Percentiles rank a stretch among this genome's conserved stretches.
phyloP scores from a whole-genome alignment of 2,329 filamentous ascomycete genomes.

The Pyrenochaeta sp. region DNA sequence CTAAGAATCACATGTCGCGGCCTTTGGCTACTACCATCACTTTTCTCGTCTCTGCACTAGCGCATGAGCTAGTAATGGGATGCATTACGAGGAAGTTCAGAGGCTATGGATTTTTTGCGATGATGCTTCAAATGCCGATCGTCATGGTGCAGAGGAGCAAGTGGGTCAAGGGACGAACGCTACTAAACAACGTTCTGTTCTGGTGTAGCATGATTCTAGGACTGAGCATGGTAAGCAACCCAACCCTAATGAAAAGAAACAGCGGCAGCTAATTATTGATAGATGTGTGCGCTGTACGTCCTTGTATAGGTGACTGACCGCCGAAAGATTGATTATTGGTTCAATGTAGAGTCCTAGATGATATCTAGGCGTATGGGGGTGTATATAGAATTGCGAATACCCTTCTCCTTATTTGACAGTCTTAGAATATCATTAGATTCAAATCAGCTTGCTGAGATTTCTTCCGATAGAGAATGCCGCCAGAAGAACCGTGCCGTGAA shows the following conservation, averaged over 20 bases:
- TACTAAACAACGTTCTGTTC: constrained; percentile 80
- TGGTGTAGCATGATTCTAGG: constrained; percentile 93
- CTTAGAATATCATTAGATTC: background rate
- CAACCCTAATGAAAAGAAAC: constrained; percentile 15
- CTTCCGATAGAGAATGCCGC: too few relatives aligned
- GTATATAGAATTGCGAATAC: constrained; percentile 24
- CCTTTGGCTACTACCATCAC: constrained; percentile 85
- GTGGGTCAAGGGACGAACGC: constrained; percentile 76
- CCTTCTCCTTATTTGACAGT: constrained; percentile 15
- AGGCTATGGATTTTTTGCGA: constrained; percentile 90
- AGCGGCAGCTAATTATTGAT: constrained; percentile 17
- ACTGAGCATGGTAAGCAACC: constrained; percentile 74
- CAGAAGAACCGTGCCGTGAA: background rate
- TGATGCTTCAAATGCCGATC: constrained; percentile 97
- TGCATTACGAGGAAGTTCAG: constrained; percentile 97
- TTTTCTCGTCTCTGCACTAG: constrained; percentile 87
- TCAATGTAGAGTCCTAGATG: too few relatives aligned
- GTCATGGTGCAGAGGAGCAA: constrained; percentile 87
- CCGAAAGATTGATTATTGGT: background rate
- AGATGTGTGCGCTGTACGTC: constrained; percentile 53
- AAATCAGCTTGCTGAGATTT: background rate
- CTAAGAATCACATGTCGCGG: constrained; percentile 77
- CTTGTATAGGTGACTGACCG: constrained; percentile 34
- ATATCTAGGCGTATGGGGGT: too few relatives aligned
- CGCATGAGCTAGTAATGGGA: constrained; percentile 95